A percentile compares a stretch with the other conserved stretches of the same genome.
Conservation (phyloP, 164 flowering plant genomes). For the Vitis riparia region DNA sequence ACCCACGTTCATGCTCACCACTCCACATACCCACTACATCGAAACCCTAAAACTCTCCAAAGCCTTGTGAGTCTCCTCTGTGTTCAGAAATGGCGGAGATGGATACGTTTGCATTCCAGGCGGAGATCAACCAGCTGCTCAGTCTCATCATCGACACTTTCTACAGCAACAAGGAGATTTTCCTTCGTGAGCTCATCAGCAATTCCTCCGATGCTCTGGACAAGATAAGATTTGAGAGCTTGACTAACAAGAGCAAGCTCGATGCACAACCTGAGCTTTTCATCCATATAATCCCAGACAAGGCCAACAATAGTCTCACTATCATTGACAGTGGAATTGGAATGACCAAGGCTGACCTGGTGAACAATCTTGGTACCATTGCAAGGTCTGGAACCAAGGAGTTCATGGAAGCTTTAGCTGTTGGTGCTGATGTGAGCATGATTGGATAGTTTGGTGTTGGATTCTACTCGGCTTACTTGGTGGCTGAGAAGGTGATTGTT, state of each 20-base stretch:
- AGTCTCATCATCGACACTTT: neutral
- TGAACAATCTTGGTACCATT: slow-evolving; percentile 11
- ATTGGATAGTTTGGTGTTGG: no score
- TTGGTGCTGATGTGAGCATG: slow-evolving; percentile 10
- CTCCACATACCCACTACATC: no score
- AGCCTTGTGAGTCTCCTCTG: no score
- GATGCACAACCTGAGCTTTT: slow-evolving; percentile 12
- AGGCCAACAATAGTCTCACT: neutral
- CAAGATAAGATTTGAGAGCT: slow-evolving; percentile 8
- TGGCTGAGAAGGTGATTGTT: slow-evolving; percentile 10
- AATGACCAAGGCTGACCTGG: slow-evolving; percentile 11
- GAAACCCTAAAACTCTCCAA: no score
- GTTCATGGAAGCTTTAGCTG: slow-evolving; percentile 8
- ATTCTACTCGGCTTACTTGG: neutral
- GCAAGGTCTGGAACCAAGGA: slow-evolving; percentile 11
- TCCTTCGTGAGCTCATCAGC: slow-evolving; percentile 8
- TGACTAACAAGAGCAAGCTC: neutral
- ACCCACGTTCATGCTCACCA: no score
- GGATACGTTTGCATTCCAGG: slow-evolving; percentile 8
- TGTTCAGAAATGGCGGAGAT: neutral
- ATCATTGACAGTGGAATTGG: slow-evolving; percentile 9
- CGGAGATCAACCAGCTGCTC: slow-evolving; percentile 6
- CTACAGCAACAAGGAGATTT: slow-evolving; percentile 12
- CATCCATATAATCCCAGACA: slow-evolving; percentile 6
- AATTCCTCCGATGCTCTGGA: slow-evolving; percentile 8